These are phyloP conservation scores for Brettanomyces sp. DNA, from an alignment of 805 yeast species.

Conservation along the genomic window DNA sequence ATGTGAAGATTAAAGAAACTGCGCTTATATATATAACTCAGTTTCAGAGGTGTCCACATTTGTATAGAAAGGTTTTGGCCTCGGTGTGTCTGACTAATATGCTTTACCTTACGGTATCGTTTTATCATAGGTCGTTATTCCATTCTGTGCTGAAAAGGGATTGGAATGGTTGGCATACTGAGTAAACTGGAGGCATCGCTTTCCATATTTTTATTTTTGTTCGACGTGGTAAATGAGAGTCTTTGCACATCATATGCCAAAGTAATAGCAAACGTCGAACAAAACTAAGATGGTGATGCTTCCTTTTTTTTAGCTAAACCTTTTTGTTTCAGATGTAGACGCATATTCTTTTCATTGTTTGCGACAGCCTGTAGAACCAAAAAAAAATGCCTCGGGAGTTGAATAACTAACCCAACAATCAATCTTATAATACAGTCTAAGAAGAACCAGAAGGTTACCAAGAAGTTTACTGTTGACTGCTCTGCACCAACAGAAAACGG, in stretches of 20 bases:
- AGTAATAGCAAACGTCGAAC: no score
- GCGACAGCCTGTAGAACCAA: not conserved
- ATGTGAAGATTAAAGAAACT: no score
- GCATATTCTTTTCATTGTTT: not conserved
- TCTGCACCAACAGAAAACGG: conserved; percentile 96
- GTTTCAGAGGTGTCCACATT: conserved; percentile 12
- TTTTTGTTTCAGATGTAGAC: not conserved
- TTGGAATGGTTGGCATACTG: not conserved
- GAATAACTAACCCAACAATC: not conserved
- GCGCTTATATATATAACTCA: not conserved
- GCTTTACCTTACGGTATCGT: not conserved
- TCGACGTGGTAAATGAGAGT: no score
- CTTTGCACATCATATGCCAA: no score
- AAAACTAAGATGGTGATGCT: not conserved
- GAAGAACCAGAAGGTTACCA: conserved; percentile 65
- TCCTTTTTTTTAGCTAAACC: not conserved
- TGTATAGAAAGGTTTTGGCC: conserved; percentile 9
- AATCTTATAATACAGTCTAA: conserved; percentile 44
- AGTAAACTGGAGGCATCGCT: not conserved
- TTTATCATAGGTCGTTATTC: conserved; percentile 1
- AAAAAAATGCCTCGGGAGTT: not conserved
- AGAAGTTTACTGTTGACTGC: conserved; percentile 91
- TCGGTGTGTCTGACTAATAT: conserved; percentile 14
- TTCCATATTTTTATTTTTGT: not conserved
- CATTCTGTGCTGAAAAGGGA: not conserved